Percentiles rank a stretch among this genome's conserved stretches.
These are phyloP conservation scores for Fusarium sp. DNA, from an alignment of 2,329 filamentous ascomycete species.

Conservation along the genomic window DNA sequence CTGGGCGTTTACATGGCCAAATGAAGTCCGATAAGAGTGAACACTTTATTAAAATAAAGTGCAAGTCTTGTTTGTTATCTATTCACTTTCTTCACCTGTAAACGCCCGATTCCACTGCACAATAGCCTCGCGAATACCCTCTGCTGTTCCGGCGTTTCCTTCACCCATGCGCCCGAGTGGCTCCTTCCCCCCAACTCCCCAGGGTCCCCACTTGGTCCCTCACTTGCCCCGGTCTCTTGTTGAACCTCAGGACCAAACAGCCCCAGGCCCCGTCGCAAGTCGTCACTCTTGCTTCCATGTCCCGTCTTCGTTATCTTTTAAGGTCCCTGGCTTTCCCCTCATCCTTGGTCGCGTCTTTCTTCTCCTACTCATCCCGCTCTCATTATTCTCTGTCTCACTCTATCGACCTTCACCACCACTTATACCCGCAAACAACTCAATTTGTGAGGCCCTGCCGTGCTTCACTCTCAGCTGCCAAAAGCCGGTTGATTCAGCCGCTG, in stretches of 20 bases:
- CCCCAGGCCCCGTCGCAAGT: conserved; percentile 26
- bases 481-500: not conserved
- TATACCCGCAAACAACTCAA: conserved; percentile 11
- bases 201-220: conserved; percentile 32
- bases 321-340: conserved; percentile 30
- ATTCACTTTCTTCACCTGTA: not conserved
- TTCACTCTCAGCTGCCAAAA: conserved; percentile 11
- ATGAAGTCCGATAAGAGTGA: not conserved
- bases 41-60: not conserved
- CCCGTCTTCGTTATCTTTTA: conserved; percentile 17
- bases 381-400: not conserved
- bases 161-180: not conserved
- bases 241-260: conserved; percentile 33
- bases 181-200: conserved; percentile 28
- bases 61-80: not conserved
- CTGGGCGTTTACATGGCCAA: not conserved
- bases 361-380: conserved; percentile 8
- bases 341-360: conserved; percentile 9
- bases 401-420: not conserved
- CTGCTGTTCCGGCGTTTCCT: not conserved
- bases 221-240: conserved; percentile 17
- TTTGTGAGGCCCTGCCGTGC: conserved; percentile 22
- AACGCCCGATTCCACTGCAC: not conserved
- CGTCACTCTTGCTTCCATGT: conserved; percentile 20
- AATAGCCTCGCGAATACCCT: not conserved